Base-by-base conservation (phyloP, 116 monocot genomes). In the Iris pallida region DNA sequence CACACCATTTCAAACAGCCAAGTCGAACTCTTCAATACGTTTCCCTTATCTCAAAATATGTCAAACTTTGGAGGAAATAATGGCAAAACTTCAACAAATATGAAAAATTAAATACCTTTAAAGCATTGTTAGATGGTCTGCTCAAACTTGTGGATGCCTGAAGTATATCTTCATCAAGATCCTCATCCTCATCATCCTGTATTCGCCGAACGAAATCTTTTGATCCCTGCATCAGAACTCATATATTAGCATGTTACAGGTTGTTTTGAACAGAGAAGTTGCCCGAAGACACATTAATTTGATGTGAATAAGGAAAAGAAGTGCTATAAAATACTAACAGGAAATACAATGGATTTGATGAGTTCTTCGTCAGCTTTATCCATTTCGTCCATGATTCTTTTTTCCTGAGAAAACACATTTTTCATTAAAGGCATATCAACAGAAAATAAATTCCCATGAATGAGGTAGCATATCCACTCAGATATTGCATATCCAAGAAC, bases 331-430 rank as follows among this genome's bases (percentile, higher is more conserved):
- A 59, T 41, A 76, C 81, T 69, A 5, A 83, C 94, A 53, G 78
- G 86, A 61, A 88, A 95, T 62, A 73, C 40, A 53, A 91, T 86
- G 16, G 81, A 84, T 76, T 79, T 91, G 18, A 95, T 88, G 8
- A 95, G 73, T 52, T 68, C 76, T 65, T 95, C 88, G 69, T 95
- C 95, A 81, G 76, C 78, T 65, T 77, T 74, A 68, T 85, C 85
- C 57, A 84, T 48, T 63, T 91, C 91, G 51, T 91, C 88, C 54
- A 63, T 64, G 12, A 78, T 75, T 71, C 71, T 80, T 70, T 83
- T 62, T 53, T 86, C 95, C 95, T 95, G 84, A 30, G 11, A 84
- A 61, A n/a, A n/a, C n/a, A n/a, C n/a, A n/a, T n/a, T n/a, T n/a
- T n/a, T n/a, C n/a, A n/a, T n/a, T n/a, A n/a, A n/a, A n/a, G n/a